Evolutionary conservation across 1,284 basidiomycete species (phyloP), one percentile per base, ranked within the genome.

Genomic region (Boletus austroedulis): DNA sequence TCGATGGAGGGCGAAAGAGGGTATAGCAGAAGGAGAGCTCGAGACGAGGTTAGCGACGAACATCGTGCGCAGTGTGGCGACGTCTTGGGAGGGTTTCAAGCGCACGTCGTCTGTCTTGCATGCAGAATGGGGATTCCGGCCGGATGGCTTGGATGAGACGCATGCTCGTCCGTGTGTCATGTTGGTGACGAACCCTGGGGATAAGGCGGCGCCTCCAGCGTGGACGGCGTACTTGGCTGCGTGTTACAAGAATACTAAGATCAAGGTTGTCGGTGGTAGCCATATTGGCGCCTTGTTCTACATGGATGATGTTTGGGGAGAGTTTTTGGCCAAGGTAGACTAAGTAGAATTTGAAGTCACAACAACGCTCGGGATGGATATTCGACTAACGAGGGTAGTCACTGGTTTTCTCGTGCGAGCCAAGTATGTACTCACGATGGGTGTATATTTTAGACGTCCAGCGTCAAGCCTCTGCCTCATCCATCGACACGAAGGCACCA

Each of bases 21-120:
- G 75, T 0, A 63, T 76, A 23, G 68, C 68, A 17, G 78, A 79
- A 55, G 80, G 77, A 2, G 73, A 81, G 57, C 68, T 76, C 43
- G 76, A 80, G 65, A 69, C 70, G 53, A 64, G 67, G 57, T 71
- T 81, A 60, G 80, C 78, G 3, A 64, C 67, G 56, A 78, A 77
- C 55, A 70, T 77, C 58, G 66, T 76, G 52, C 73, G 75, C 51
- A 85, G 82, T 64, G 78, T 83, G 19, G 72, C 75, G 23, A 74
- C 67, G 36, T 74, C 79, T 51, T 85, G 82, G 82, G 76, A 76
- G 53, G 84, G 84, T 3, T 83, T 82, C 63, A 68, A 79, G 60
- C 77, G 79, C 53, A 65, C 77, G 49, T 60, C 77, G 6, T 64
- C 71, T 24, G 68, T 82, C 44, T 69, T 81, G 53, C 80, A 84